Conservation (phyloP, 495 filamentous ascomycete genomes). For the Wilcoxina mikolae region DNA sequence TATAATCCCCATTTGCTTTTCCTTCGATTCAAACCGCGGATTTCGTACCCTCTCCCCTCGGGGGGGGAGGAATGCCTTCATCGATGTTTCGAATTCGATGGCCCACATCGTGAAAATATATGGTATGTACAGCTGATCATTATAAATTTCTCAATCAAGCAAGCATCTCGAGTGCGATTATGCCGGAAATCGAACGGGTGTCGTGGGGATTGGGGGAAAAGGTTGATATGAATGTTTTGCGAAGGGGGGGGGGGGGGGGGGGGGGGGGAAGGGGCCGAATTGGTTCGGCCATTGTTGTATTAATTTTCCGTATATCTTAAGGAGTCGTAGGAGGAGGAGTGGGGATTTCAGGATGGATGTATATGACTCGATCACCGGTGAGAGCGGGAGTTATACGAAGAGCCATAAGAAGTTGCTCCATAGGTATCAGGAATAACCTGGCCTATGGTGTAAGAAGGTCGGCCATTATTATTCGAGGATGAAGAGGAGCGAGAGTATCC, state of each 20-base stretch:
- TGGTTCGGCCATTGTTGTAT: too few relatives aligned
- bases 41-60: not conserved
- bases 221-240: not conserved
- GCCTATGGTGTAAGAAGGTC: not conserved
- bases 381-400: not conserved
- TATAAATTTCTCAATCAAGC: not conserved
- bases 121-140: too few relatives aligned
- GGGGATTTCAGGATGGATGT: not conserved
- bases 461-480: too few relatives aligned
- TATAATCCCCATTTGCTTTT: not conserved
- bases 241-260: too few relatives aligned
- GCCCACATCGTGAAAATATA: not conserved
- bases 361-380: not conserved
- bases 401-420: not conserved
- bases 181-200: not conserved
- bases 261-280: too few relatives aligned
- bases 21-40: not conserved
- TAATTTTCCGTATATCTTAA: too few relatives aligned
- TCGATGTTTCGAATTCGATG: not conserved
- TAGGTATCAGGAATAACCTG: not conserved
- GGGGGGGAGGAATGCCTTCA: not conserved
- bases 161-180: not conserved
- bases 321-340: too few relatives aligned
- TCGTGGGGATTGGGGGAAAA: not conserved
- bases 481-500: constrained; percentile 5